Percentiles rank a stretch among this genome's conserved stretches.
Evolutionary conservation across 1,284 basidiomycete species (phyloP).

Genomic region (Spongispora temasekensis): DNA sequence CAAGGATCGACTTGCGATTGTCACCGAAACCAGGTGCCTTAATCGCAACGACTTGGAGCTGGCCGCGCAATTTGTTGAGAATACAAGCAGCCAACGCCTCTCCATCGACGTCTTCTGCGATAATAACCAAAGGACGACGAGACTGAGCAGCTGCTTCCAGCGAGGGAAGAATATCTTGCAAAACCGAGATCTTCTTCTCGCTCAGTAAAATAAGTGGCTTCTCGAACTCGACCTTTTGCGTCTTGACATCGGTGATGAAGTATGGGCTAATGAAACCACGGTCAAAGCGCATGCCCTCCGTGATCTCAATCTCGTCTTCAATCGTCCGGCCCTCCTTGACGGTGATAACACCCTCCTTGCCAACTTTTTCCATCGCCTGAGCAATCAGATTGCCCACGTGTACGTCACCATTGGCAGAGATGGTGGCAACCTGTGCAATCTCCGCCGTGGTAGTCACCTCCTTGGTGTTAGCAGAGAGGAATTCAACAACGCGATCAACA

Average conservation of each 20-base stretch:
- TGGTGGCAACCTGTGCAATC: slow-evolving; percentile 98
- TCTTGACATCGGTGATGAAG: slow-evolving; percentile 99
- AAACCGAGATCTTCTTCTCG: slow-evolving; percentile 97
- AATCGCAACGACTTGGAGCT: slow-evolving; percentile 90
- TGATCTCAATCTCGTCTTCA: slow-evolving; percentile 98
- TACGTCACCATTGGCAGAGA: slow-evolving; percentile 95
- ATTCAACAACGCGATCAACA: slow-evolving; percentile 93
- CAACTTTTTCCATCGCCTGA: slow-evolving; percentile 99
- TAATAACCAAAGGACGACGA: slow-evolving; percentile 92
- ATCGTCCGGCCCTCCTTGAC: slow-evolving; percentile 98
- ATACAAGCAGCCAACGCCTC: slow-evolving; percentile 98
- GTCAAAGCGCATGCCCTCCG: slow-evolving; percentile 99
- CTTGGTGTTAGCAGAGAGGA: slow-evolving; percentile 88
- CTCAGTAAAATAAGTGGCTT: slow-evolving; percentile 93
- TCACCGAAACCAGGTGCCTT: slow-evolving; percentile 99
- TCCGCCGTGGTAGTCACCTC: slow-evolving; percentile 96
- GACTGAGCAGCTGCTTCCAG: slow-evolving; percentile 91
- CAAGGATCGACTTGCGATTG: slow-evolving; percentile 97
- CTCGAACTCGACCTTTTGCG: slow-evolving; percentile 96
- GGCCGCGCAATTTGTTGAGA: slow-evolving; percentile 97
- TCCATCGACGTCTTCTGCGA: slow-evolving; percentile 97
- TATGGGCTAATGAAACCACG: slow-evolving; percentile 98
- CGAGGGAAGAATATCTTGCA: slow-evolving; percentile 95
- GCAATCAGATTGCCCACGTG: slow-evolving; percentile 97
- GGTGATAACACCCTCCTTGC: slow-evolving; percentile 99